Percentiles rank a stretch among this genome's conserved stretches.
These are phyloP conservation scores for Lyophyllum atratum DNA, from an alignment of 768 basidiomycete species.

Conservation along the genomic window DNA sequence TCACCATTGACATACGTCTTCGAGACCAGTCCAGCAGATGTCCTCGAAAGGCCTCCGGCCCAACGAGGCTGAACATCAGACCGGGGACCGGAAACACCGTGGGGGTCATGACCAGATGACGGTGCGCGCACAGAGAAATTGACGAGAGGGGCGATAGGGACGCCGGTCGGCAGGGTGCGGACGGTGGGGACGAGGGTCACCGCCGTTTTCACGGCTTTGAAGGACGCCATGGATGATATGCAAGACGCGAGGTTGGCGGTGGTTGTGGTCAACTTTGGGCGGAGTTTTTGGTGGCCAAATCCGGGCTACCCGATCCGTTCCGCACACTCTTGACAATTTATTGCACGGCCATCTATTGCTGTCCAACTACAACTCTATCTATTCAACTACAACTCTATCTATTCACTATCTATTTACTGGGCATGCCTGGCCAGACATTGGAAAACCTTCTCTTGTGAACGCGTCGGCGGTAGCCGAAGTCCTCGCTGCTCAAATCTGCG, in stretches of 20 bases:
- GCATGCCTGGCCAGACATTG: constrained; percentile 45
- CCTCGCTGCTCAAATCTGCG: constrained; percentile 57
- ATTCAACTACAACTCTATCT: neutral
- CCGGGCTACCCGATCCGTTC: constrained; percentile 44
- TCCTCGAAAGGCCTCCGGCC: constrained; percentile 56
- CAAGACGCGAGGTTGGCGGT: constrained; percentile 22
- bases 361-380: neutral
- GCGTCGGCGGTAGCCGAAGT: constrained; percentile 53
- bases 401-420: too few relatives aligned
- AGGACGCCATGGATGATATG: constrained; percentile 58
- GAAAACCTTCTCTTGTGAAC: constrained; percentile 60
- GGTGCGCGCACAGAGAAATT: constrained; percentile 72
- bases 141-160: constrained; percentile 75
- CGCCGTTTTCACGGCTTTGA: constrained; percentile 79
- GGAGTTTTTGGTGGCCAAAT: constrained; percentile 33
- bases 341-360: too few relatives aligned
- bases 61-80: constrained; percentile 65
- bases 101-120: constrained; percentile 57
- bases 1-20: constrained; percentile 66
- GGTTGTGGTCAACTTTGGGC: constrained; percentile 28
- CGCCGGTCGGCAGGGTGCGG: constrained; percentile 75
- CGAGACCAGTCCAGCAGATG: constrained; percentile 58
- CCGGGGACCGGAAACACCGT: constrained; percentile 55
- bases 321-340: constrained; percentile 15
- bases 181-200: constrained; percentile 82